Evolutionary conservation across 371 early-diverging fungal species (phyloP).

Genomic region (Rhizomucor miehei): DNA sequence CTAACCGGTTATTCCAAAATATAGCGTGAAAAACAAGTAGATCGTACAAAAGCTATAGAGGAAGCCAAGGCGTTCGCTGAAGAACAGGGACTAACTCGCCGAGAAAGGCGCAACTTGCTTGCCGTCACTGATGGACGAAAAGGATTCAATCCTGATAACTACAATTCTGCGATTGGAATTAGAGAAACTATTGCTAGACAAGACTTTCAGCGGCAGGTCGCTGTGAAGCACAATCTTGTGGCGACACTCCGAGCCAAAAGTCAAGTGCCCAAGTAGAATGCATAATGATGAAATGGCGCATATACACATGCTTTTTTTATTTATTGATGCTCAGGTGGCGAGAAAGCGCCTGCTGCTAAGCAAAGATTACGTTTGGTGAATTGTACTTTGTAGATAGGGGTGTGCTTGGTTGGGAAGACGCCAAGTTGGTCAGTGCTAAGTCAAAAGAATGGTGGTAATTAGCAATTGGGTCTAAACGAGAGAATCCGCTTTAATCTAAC

Average conservation of each 20-base stretch:
- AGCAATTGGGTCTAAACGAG: too few species aligned
- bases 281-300: neutral
- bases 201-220: conserved; percentile 10
- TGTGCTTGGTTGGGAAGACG: conserved; percentile 90
- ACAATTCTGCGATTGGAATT: conserved; percentile 6
- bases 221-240: conserved; percentile 11
- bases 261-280: conserved; percentile 14
- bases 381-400: conserved; percentile 85
- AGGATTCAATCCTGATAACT: neutral
- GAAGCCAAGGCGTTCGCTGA: conserved; percentile 11
- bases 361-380: conserved; percentile 93
- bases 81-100: conserved; percentile 14
- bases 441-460: neutral
- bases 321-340: conserved; percentile 6
- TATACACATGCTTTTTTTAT: too few species aligned
- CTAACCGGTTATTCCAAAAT: neutral
- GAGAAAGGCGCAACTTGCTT: conserved; percentile 14
- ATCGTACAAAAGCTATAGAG: conserved; percentile 5
- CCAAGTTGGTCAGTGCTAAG: conserved; percentile 62
- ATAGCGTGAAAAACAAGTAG: conserved; percentile 6
- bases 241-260: conserved; percentile 13
- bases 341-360: conserved; percentile 66
- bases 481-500: too few species aligned
- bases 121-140: conserved; percentile 10
- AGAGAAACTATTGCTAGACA: conserved; percentile 7